Evolutionary conservation across 139 green algal genomes (phyloP), one percentile per base, ranked within the genome.

Genomic region (Pycnococcus provasolii): DNA sequence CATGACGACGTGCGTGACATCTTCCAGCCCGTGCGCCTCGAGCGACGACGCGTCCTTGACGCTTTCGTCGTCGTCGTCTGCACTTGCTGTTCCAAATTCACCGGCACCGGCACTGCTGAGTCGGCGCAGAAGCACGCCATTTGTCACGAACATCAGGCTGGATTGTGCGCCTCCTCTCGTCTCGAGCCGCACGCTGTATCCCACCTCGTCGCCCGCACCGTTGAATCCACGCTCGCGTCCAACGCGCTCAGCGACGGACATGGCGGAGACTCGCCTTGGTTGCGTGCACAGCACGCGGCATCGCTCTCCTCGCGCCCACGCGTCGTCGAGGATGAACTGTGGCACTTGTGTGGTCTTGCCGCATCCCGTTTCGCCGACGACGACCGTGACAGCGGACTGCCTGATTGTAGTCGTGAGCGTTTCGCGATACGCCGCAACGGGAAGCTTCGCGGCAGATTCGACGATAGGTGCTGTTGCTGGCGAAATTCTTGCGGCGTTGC

Each of bases 301-400:
- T 7, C 48, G 4, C 42, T 55, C 45, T 3, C 78, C 74, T 2
- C 55, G 39, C 52, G 40, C 59, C 70, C 74, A 80, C 39, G 41
- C 53, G 26, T 84, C 63, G 51, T 94, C 87, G 60, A 94, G 62
- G 5, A 94, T 48, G 44, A 81, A 91, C 62, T 94, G 87, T 1
- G 87, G 87, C 50, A 94, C 82, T 71, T 86, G 77, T 4, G 86
- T 91, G 5, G 80, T 94, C 64, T 94, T 94, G 15, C 87, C 87
- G 70, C 87, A 94, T 2, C 87, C 87, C 3, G 85, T 94, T 63
- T 90, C 83, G 1, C 87, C 87, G 3, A 82, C 82, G n/a, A 94
- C 73, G 13, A 94, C 60, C 6, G 90, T 71, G 61, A 94, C 86
- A 69, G 87, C 77, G 50, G 72, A 53, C 6, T 7, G 15, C n/a